Conservation (phyloP, 768 basidiomycete genomes). For the Termitomyces sp. region DNA sequence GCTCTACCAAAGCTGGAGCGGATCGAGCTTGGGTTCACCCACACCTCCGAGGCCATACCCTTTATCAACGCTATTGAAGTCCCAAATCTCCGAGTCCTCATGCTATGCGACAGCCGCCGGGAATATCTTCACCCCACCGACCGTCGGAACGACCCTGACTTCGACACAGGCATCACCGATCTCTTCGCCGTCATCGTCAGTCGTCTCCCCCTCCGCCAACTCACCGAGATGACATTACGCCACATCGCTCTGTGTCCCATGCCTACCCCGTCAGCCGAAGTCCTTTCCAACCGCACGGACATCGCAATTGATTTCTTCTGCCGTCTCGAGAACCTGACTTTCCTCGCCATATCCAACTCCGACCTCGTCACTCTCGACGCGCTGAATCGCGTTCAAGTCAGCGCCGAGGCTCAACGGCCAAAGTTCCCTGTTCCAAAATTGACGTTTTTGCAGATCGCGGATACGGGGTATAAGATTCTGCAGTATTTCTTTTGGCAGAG, state of each 20-base stretch:
- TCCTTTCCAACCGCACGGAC: neutral
- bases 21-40: neutral
- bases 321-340: neutral
- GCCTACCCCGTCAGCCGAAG: neutral
- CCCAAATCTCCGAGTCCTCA: neutral
- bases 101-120: neutral
- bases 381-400: neutral
- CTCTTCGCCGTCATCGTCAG: neutral
- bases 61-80: neutral
- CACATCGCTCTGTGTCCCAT: neutral
- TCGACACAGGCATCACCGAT: neutral
- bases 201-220: neutral
- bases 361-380: slow-evolving; percentile 8
- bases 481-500: neutral
- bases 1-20: neutral
- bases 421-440: slow-evolving; percentile 2
- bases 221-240: neutral
- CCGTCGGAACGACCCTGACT: neutral
- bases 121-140: neutral
- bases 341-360: slow-evolving; percentile 1
- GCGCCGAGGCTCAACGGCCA: neutral
- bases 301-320: slow-evolving; percentile 9
- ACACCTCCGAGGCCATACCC: neutral
- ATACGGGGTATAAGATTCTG: neutral
- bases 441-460: neutral